Evolutionary conservation across 768 basidiomycete genomes (phyloP).

Genomic region (Lactarius sanguifluus): DNA sequence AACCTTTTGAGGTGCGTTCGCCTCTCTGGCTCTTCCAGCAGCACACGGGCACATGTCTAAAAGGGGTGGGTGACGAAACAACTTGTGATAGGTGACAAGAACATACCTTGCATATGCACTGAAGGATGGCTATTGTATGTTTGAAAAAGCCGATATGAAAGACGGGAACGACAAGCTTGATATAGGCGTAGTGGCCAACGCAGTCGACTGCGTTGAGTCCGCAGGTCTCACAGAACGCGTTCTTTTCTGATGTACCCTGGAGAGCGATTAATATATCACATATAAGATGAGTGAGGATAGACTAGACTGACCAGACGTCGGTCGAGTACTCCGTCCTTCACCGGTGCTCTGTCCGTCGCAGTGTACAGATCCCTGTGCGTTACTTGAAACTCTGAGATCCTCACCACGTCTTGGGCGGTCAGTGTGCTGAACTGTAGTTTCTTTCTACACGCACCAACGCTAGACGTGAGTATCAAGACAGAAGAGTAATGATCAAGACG

Average conservation of each 20-base stretch:
- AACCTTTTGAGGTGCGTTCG: conserved; percentile 86
- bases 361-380: conserved; percentile 92
- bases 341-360: conserved; percentile 76
- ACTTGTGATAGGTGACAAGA: background rate
- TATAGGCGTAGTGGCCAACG: conserved; percentile 98
- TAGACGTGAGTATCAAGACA: background rate
- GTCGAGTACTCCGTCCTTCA: conserved; percentile 91
- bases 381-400: conserved; percentile 94
- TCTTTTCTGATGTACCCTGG: conserved; percentile 95
- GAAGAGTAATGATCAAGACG: background rate
- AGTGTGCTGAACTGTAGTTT: conserved; percentile 94
- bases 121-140: conserved; percentile 88
- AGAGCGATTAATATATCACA: background rate
- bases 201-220: conserved; percentile 90
- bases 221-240: conserved; percentile 91
- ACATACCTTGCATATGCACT: conserved; percentile 93
- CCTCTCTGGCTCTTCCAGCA: conserved; percentile 85
- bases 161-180: conserved; percentile 93
- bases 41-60: conserved; percentile 87
- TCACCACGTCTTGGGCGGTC: conserved; percentile 93
- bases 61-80: conserved; percentile 11
- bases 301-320: conserved; percentile 68
- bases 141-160: conserved; percentile 99
- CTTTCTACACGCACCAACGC: conserved; percentile 56
- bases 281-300: background rate